Percentiles rank a stretch among this genome's conserved stretches.
phyloP scores from a whole-genome alignment of 129 eudicot species.

The Centella asiatica region DNA sequence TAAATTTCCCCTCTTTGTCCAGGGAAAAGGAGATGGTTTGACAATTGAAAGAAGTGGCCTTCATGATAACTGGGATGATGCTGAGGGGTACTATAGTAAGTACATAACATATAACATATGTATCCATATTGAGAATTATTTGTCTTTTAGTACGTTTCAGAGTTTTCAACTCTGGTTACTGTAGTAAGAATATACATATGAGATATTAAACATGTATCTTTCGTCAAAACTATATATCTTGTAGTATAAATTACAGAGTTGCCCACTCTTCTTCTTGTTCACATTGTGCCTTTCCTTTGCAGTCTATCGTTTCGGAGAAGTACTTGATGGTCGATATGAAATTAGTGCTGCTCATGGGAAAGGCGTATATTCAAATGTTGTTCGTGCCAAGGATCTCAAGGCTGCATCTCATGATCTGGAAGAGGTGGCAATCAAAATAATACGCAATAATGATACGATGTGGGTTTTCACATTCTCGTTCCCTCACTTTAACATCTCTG shows the following conservation, averaged over 20 bases:
- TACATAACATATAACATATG: no score
- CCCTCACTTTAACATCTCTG: no score
- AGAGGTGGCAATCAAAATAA: constrained; percentile 66
- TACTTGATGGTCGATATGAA: constrained; percentile 59
- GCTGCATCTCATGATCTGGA: constrained; percentile 46
- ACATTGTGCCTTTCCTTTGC: background rate
- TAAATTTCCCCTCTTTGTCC: background rate
- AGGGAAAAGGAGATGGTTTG: constrained; percentile 22
- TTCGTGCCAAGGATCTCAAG: constrained; percentile 58
- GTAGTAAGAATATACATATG: no score
- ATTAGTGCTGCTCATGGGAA: constrained; percentile 60
- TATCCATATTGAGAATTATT: background rate
- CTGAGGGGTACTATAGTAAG: constrained; percentile 52
- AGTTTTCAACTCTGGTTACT: no score
- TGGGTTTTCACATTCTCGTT: constrained; percentile 3
- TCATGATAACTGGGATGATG: constrained; percentile 61
- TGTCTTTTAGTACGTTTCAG: no score
- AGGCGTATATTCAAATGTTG: constrained; percentile 63
- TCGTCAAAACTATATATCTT: no score
- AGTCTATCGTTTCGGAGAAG: constrained; percentile 44
- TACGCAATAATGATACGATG: constrained; percentile 56
- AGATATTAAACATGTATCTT: no score
- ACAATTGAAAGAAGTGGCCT: constrained; percentile 43
- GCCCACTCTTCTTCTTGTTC: background rate
- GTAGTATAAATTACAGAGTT: background rate